Base-by-base conservation (phyloP, 169 alveolate species). In the Plasmodium vivax region DNA sequence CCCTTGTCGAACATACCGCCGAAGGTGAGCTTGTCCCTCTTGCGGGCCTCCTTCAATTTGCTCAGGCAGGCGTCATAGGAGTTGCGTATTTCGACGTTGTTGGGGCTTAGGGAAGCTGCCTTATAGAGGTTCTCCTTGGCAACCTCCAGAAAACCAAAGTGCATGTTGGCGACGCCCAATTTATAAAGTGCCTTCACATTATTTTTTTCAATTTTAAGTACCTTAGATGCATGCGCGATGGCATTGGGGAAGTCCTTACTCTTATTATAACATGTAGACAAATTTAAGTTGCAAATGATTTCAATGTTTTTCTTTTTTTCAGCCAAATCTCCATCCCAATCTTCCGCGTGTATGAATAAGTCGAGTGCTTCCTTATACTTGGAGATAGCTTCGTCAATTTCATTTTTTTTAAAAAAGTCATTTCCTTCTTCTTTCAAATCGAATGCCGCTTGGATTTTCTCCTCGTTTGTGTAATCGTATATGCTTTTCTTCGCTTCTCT, bases 401-500 rank as follows among this genome's bases (percentile, higher is more conserved):
- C 75, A 27, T 96, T 93, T 85, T 88, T 84, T 96, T 94, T 84
- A 92, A 97, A 97, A 47, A 93, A 84, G 51, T 82, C 93, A 92
- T 97, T 97, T 19, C 98, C 98, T 71, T 75, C 58, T 80, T 88
- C 97, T 91, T 97, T 97, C 51, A 94, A 92, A 74, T 96, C 97
- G 32, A 56, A 73, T 1, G 98, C 97, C 10, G 97, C 97, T 90
- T 97, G 98, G n/a, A 97, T 81, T 85, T 95, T 96, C 92, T 97
- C 98, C 34, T 96, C 98, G 23, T 93, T 95, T 3, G 97, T 83
- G 96, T 96, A 94, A 80, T 95, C 98, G 93, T 95, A 85, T 43
- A 75, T 80, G 77, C 96, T 94, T 96, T 95, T 96, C 51, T 82
- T 93, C 23, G 95, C 94, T 71, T 96, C 96, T 36, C 96, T 94